Base-by-base conservation (phyloP, 2,329 filamentous ascomycete species). In the Graphiopsis chlorocephala region DNA sequence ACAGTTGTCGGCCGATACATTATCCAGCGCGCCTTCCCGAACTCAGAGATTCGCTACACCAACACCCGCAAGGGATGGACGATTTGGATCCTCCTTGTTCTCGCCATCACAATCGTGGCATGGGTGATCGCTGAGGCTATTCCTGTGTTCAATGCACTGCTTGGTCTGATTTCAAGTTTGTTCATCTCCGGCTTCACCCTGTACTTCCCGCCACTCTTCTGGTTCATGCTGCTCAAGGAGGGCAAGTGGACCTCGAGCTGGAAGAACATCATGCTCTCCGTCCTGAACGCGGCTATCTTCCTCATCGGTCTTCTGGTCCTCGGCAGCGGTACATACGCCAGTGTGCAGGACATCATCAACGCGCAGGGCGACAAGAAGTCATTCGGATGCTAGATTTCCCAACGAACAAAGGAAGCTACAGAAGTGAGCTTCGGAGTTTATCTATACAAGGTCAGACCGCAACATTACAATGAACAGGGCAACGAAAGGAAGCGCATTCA, bases 101-200 rank as follows among this genome's bases (percentile, higher is more conserved):
- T 83, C 0, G 75, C 72, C n/a, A 77, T 87, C 29, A 91, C 89
- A 83, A 68, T 86, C n/a, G 69, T 90, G 8, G 86, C 86, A 11
- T 90, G 87, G 82, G 77, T 92, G 65, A 89, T 93, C 67, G 88
- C 90, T 6, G 85, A 90, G 73, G 86, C 88, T 0, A 89, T 92
- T 12, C 90, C 90, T 0, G 85, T 88, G 66, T 92, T 92, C 79
- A 88, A 86, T 74, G 83, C 86, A 57, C 79, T 92, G 11, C 80
- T 92, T n/a, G 86, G 86, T 6, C 77, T 92, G 57, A 87, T 91
- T 68, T 78, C 72, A 17, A 71, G 86, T 1, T 76, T 90, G 2
- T 91, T 91, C 71, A 86, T 85, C 42, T 86, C 83, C 64, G 91
- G 89, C 85, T 92, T 91, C 69, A 73, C 69, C 23, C 76, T 74